Evolutionary conservation across 2,329 filamentous ascomycete genomes (phyloP), one percentile per base, ranked within the genome.

Genomic region (Hypocrella siamensis): DNA sequence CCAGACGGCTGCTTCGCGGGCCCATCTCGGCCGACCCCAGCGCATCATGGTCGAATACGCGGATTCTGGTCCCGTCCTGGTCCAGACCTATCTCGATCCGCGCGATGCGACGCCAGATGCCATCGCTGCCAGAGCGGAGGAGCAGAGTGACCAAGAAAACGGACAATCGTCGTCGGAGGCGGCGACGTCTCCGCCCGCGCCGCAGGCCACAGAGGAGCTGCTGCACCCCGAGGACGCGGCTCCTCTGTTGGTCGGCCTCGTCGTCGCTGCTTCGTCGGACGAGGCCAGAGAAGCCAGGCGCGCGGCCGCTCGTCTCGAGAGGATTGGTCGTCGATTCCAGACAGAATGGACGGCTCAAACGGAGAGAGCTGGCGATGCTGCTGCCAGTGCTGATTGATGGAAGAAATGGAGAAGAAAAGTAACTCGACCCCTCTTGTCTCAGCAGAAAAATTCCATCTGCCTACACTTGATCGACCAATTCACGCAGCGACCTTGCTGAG

Each of bases 11-110:
- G 63, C 66, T 5, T 52, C 54, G 21, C 63, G 69, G 31, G 57
- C 74, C 6, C 61, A 59, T 29, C 58, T 71, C 27, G 70, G 70
- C 40, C 43, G 46, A 6, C 65, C 69, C 3, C 58, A 67, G 43
- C 65, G 70, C 47, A 60, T 75, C 39, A 65, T 75, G 49, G 61
- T 75, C 45, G 70, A 75, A 46, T 67, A 68, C 45, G 54, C 52
- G 3, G 52, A 56, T 25, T 51, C 52, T 30, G 57, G 57, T 16
- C 49, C 58, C 40, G 49, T 61, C 30, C 48, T 62, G 28, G 43
- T 62, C 17, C 52, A 64, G 38, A 63, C 60, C 17, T 69, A 60
- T 43, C 47, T 68, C 37, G 57, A 61, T 35, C 56, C 57, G 17
- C 46, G 43, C 35, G 49, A 52, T 22, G 22, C 38, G 12, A 30